These are phyloP conservation scores for Pseudofabraea citricarpa DNA, from an alignment of 2,329 filamentous ascomycete genomes.

Conservation along the genomic window DNA sequence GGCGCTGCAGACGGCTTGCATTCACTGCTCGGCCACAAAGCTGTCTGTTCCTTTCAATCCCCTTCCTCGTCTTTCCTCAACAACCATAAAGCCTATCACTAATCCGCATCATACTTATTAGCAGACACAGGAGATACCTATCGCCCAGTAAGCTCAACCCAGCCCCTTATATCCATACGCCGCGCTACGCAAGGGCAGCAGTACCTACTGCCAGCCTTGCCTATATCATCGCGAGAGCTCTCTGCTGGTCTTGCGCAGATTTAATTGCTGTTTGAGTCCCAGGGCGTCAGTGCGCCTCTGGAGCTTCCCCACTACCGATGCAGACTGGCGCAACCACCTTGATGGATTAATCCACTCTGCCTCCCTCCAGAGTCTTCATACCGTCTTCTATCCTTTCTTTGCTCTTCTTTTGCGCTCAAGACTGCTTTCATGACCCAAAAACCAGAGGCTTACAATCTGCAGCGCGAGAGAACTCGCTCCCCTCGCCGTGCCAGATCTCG, in stretches of 20 bases:
- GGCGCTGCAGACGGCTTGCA: neutral
- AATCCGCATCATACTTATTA: slow-evolving; percentile 1
- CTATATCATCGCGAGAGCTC: neutral
- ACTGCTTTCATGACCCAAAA: slow-evolving; percentile 21
- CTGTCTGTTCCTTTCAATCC: slow-evolving; percentile 3
- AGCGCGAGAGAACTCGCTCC: slow-evolving; percentile 82
- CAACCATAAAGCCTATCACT: neutral
- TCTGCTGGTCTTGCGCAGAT: neutral
- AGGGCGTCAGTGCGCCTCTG: neutral
- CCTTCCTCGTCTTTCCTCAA: neutral
- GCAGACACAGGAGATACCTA: slow-evolving; percentile 11
- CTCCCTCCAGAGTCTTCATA: neutral
- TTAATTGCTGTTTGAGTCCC: neutral
- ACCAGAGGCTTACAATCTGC: slow-evolving; percentile 31
- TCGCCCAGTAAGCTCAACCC: slow-evolving; percentile 9
- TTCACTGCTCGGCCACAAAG: slow-evolving; percentile 2
- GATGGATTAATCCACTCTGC: neutral
- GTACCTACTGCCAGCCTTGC: neutral
- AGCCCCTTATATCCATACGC: no score
- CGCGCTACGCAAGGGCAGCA: no score
- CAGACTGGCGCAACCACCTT: neutral
- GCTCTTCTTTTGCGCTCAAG: neutral
- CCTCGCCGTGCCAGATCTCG: slow-evolving; percentile 77
- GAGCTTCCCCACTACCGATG: neutral
- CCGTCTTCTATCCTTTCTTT: neutral